These are phyloP conservation scores for Golubevia pallescens DNA, from an alignment of 1,284 basidiomycete species.

Conservation along the genomic window DNA sequence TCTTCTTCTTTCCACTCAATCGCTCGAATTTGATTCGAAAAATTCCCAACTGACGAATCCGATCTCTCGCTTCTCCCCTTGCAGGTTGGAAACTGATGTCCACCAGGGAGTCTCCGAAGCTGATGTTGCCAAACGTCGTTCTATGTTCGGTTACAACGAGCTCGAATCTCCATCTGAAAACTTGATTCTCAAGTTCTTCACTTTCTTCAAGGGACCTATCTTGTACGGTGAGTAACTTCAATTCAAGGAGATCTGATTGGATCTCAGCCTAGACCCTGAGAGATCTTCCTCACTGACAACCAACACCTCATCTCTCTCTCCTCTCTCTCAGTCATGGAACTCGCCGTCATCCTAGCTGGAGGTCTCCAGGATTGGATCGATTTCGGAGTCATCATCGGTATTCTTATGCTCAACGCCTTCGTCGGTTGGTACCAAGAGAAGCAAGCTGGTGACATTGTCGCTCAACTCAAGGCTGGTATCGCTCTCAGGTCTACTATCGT, in stretches of 20 bases:
- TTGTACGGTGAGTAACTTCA: conserved; percentile 42
- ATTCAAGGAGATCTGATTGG: conserved; percentile 3
- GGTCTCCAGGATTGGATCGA: conserved; percentile 67
- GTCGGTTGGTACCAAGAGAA: conserved; percentile 72
- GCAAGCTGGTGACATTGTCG: conserved; percentile 69
- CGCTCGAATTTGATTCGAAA: not conserved
- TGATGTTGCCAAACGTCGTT: conserved; percentile 65
- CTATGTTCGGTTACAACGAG: conserved; percentile 65
- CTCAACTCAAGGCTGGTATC: conserved; percentile 70
- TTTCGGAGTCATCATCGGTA: conserved; percentile 69
- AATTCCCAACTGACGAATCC: too few species aligned
- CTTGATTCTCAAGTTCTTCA: conserved; percentile 68
- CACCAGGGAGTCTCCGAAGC: conserved; percentile 66
- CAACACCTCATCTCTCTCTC: conserved; percentile 1
- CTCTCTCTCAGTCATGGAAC: conserved; percentile 57
- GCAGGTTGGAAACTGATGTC: conserved; percentile 68
- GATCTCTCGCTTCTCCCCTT: not conserved
- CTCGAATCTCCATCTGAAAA: conserved; percentile 65
- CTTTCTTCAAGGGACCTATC: conserved; percentile 66
- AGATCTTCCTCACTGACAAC: not conserved
- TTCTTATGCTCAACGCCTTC: conserved; percentile 67
- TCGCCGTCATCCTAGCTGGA: conserved; percentile 64
- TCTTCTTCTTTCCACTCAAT: not conserved
- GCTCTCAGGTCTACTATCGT: conserved; percentile 68
- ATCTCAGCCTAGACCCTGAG: not conserved